phyloP scores from a whole-genome alignment of 164 flowering plant species.

The Annona cherimola region DNA sequence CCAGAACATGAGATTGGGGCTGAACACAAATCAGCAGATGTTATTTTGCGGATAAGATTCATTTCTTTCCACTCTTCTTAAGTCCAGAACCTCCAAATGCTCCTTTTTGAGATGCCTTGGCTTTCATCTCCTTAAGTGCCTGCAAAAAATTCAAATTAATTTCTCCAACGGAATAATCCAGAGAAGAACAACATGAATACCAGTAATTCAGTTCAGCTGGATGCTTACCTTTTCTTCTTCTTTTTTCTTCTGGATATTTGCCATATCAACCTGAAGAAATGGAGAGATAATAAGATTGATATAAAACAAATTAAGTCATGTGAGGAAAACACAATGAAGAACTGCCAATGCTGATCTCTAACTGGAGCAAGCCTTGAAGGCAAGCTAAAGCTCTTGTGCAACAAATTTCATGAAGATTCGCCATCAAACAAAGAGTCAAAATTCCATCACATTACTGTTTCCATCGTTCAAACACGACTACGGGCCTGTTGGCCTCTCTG shows the following conservation, averaged over 20 bases:
- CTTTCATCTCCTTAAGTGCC: constrained; percentile 83
- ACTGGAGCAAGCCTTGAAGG: too few species aligned
- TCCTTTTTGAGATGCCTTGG: constrained; percentile 87
- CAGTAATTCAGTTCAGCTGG: not conserved
- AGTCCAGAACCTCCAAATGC: constrained; percentile 84
- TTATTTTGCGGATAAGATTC: constrained; percentile 9
- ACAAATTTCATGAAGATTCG: too few species aligned
- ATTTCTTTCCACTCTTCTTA: constrained; percentile 96
- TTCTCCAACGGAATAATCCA: not conserved
- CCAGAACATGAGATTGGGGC: not conserved
- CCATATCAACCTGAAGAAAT: constrained; percentile 53
- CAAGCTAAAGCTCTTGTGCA: too few species aligned
- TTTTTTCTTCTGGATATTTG: constrained; percentile 77
- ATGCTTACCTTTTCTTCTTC: constrained; percentile 79
- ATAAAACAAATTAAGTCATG: too few species aligned
- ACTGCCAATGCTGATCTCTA: too few species aligned
- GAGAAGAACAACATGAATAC: not conserved
- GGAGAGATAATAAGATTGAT: not conserved
- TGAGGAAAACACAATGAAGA: too few species aligned
- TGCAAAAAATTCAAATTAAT: constrained; percentile 17
- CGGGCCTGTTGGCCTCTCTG: too few species aligned
- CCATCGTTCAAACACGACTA: too few species aligned
- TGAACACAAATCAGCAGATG: not conserved
- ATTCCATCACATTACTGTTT: too few species aligned
- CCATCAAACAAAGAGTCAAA: too few species aligned